Conservation (phyloP, 768 basidiomycete genomes). For the Agrocybe praecox region DNA sequence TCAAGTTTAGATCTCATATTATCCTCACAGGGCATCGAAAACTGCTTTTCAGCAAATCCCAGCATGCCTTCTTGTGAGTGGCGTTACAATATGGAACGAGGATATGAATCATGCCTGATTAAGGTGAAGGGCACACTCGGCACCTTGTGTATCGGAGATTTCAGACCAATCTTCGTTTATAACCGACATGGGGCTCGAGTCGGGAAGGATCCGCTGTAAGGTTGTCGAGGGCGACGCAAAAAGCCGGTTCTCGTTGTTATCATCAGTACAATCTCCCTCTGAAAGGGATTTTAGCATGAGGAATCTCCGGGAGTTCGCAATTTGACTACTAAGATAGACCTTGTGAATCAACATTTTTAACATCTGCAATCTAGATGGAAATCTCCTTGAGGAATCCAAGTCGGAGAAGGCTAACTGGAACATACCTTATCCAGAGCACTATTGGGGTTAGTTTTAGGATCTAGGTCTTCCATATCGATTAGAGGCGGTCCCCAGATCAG, state of each 20-base stretch:
- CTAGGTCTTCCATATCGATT: conserved; percentile 3
- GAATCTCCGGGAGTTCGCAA: conserved; percentile 10
- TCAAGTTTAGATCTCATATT: conserved; percentile 8
- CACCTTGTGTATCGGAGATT: conserved; percentile 8
- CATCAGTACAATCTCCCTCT: conserved; percentile 7
- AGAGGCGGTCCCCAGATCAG: conserved; percentile 4
- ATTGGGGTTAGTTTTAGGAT: conserved; percentile 2
- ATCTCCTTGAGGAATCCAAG: conserved; percentile 18
- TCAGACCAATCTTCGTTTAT: conserved; percentile 1
- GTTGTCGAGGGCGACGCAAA: conserved; percentile 10
- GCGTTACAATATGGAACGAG: conserved; percentile 7
- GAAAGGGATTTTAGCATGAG: conserved; percentile 17
- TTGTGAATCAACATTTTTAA: conserved; percentile 16
- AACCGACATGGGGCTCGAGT: conserved; percentile 1
- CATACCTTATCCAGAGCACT: conserved; percentile 14
- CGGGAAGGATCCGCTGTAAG: conserved; percentile 12
- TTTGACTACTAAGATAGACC: conserved; percentile 11
- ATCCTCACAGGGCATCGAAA: conserved; percentile 1
- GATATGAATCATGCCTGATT: conserved; percentile 11
- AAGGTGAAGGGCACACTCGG: conserved; percentile 1
- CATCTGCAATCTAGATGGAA: conserved; percentile 19
- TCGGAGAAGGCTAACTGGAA: conserved; percentile 5
- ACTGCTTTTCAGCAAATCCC: conserved; percentile 9
- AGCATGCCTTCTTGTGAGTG: conserved; percentile 1
- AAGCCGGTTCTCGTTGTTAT: conserved; percentile 4